Evolutionary conservation across 768 basidiomycete genomes (phyloP), one percentile per base, ranked within the genome.

Genomic region (Aureoboletus auriporus): DNA sequence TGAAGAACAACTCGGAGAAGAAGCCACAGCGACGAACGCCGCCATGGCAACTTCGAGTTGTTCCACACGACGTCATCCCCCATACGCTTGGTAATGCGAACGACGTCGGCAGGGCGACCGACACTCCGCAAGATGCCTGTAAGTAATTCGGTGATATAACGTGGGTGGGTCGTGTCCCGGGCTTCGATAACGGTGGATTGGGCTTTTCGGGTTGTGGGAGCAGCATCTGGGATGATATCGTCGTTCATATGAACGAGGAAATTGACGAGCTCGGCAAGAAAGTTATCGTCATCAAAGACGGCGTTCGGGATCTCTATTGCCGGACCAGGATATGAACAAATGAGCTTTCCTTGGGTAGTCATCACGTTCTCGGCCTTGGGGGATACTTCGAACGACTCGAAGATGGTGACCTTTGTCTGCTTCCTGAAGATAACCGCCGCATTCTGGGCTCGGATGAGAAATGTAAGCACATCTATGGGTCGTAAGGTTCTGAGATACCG

Each of bases 11-110:
- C 73, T 8, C 78, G 73, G 30, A 77, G 58, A 11, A 76, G 56
- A 5, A 79, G 70, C 78, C 78, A 81, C 10, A 77, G 61, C 1
- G 75, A 62, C 6, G 76, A 75, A 20, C 79, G 67, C 26, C 80
- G 63, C 78, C 78, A 81, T 65, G 79, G 46, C 9, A 67, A 60
- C 28, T 53, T 43, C 2, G 71, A 62, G 17, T 63, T 48, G 5
- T 65, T 35, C 72, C 75, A 75, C 2, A 75, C 61, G 3, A 78
- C 71, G 20, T 80, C 74, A 43, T 80, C 77, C 6, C 64, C 66
- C 0, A 78, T 63, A 8, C 74, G 72, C 55, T 80, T 80, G 11
- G 46, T 53, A 16, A 74, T 67, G 8, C 65, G 56, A 34, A 28
- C 26, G 5, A 66, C 50, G 13, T 59, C 60, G 11, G 64, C 55